Conservation (phyloP, 2,329 filamentous ascomycete species). For the Paraphoma sp. region DNA sequence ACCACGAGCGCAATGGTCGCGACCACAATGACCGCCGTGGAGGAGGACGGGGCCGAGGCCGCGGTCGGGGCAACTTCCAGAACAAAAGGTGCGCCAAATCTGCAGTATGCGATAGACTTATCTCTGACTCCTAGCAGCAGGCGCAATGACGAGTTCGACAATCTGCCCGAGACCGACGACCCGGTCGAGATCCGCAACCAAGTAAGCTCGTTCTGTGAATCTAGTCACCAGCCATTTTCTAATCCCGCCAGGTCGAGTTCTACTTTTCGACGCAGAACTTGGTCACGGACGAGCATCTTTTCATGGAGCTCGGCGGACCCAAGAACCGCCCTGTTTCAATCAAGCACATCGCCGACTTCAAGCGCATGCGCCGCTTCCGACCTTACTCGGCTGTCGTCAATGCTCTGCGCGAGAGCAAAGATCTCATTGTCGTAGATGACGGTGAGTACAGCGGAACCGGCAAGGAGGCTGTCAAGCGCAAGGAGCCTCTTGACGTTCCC, state of each 20-base stretch:
- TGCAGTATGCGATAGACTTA: not conserved
- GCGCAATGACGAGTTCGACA: conserved; percentile 40
- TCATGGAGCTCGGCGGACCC: conserved; percentile 76
- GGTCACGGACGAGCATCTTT: conserved; percentile 85
- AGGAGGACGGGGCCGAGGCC: conserved; percentile 6
- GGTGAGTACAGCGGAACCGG: conserved; percentile 61
- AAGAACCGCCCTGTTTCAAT: conserved; percentile 84
- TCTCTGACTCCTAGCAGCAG: conserved; percentile 18
- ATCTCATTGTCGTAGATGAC: conserved; percentile 77
- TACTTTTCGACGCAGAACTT: conserved; percentile 96
- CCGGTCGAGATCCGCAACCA: conserved; percentile 83
- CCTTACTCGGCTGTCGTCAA: conserved; percentile 83
- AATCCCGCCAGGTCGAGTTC: conserved; percentile 76
- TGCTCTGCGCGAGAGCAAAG: conserved; percentile 78
- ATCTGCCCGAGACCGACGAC: conserved; percentile 75
- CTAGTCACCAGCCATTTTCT: conserved; percentile 5
- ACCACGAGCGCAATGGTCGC: conserved; percentile 16
- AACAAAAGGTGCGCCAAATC: conserved; percentile 4
- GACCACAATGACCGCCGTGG: conserved; percentile 10
- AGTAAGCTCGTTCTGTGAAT: conserved; percentile 54
- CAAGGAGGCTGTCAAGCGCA: conserved; percentile 67
- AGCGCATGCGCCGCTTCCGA: conserved; percentile 95
- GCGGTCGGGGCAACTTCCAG: conserved; percentile 23
- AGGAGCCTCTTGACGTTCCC: conserved; percentile 63
- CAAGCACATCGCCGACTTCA: conserved; percentile 82